Conservation (phyloP, 768 basidiomycete species). For the Crucibulum laeve region DNA sequence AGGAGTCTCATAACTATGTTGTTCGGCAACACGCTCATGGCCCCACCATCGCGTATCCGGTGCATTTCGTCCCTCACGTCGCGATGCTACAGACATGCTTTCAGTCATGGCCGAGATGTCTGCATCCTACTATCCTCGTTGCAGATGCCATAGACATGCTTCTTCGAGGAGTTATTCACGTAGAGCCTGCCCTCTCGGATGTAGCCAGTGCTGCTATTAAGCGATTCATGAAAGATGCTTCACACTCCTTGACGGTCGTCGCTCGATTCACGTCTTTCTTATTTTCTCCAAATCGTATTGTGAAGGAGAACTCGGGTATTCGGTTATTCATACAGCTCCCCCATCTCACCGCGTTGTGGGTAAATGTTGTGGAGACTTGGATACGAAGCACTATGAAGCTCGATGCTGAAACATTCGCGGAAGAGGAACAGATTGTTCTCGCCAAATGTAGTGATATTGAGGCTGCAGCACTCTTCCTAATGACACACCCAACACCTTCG, state of each 20-base stretch:
- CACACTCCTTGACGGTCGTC: constrained; percentile 53
- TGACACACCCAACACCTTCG: constrained; percentile 48
- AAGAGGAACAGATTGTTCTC: constrained; percentile 36
- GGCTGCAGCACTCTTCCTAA: constrained; percentile 69
- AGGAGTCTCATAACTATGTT: constrained; percentile 66
- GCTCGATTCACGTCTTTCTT: constrained; percentile 66
- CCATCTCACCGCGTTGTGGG: constrained; percentile 71
- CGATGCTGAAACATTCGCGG: constrained; percentile 32
- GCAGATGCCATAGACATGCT: constrained; percentile 73
- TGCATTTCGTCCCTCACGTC: constrained; percentile 55
- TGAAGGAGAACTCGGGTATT: constrained; percentile 58
- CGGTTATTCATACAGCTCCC: constrained; percentile 64
- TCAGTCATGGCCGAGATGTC: constrained; percentile 80
- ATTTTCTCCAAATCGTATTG: constrained; percentile 63
- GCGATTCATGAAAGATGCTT: constrained; percentile 63
- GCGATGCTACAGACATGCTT: constrained; percentile 72
- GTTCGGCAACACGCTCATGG: constrained; percentile 66
- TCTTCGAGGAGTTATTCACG: constrained; percentile 77
- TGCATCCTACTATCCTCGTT: constrained; percentile 52
- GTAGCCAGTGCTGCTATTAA: constrained; percentile 64
- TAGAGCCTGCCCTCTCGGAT: constrained; percentile 73
- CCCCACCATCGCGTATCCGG: constrained; percentile 62
- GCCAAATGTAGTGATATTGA: constrained; percentile 59
- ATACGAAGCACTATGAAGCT: constrained; percentile 41
- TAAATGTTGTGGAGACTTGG: constrained; percentile 68